phyloP scores from a whole-genome alignment of 768 basidiomycete genomes.

The Suillus americanus region DNA sequence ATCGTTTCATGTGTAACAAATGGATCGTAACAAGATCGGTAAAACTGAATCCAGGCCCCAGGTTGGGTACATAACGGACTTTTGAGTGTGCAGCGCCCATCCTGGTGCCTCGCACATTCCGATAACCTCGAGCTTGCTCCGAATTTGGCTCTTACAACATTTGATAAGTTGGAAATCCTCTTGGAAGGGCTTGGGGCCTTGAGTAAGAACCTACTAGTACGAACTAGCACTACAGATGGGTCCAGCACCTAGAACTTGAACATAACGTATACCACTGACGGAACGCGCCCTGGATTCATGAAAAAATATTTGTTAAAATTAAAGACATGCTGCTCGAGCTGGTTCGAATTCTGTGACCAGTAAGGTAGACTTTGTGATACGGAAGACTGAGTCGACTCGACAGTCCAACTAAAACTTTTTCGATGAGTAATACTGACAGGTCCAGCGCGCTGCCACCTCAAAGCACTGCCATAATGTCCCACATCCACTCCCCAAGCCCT shows the following conservation, averaged over 20 bases:
- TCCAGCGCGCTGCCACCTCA: constrained; percentile 25
- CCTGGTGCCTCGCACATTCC: neutral
- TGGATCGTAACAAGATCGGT: neutral
- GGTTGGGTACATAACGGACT: constrained; percentile 1
- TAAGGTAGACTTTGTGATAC: constrained; percentile 13
- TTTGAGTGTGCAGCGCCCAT: neutral
- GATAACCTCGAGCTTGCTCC: neutral
- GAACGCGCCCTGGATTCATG: neutral
- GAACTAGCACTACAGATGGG: neutral
- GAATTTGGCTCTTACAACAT: neutral
- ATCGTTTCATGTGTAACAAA: neutral
- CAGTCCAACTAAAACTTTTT: constrained; percentile 23
- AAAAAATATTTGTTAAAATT: neutral
- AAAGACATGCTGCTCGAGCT: neutral
- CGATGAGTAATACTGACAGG: constrained; percentile 27
- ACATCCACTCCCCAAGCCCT: constrained; percentile 56
- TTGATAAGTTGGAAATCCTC: neutral
- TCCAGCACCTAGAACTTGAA: neutral
- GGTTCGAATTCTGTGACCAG: constrained; percentile 1
- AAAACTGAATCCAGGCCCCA: neutral
- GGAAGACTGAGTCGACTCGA: constrained; percentile 17
- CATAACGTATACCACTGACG: neutral
- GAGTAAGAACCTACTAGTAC: neutral
- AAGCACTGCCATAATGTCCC: constrained; percentile 61
- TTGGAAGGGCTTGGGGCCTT: neutral